Evolutionary conservation across 2,329 filamentous ascomycete species (phyloP).

Genomic region (Fusarium sp.): DNA sequence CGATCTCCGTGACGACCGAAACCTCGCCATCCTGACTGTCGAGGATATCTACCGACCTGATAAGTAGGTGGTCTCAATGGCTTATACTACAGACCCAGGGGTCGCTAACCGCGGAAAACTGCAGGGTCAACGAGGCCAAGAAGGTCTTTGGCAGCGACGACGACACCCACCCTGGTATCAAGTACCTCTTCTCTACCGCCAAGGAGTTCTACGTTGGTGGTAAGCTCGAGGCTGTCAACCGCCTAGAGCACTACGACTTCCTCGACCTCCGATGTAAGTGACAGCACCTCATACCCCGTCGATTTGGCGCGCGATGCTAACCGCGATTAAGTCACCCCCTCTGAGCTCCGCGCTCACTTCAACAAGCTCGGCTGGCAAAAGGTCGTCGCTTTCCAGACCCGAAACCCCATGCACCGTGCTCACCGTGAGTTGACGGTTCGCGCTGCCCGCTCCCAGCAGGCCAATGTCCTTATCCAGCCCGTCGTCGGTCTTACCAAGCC

Average conservation of each 20-base stretch:
- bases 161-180: slow-evolving; percentile 91
- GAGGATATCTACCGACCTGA: slow-evolving; percentile 96
- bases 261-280: slow-evolving; percentile 90
- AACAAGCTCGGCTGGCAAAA: slow-evolving; percentile 99
- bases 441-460: slow-evolving; percentile 94
- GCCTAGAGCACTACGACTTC: slow-evolving; percentile 98
- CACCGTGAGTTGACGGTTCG: slow-evolving; percentile 98
- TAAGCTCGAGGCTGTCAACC: slow-evolving; percentile 95
- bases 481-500: slow-evolving; percentile 99
- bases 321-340: slow-evolving; percentile 79
- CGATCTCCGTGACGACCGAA: slow-evolving; percentile 96
- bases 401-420: slow-evolving; percentile 99
- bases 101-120: slow-evolving; percentile 38
- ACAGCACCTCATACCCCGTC: background rate
- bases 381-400: slow-evolving; percentile 98
- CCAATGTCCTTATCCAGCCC: slow-evolving; percentile 98
- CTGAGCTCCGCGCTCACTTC: slow-evolving; percentile 95
- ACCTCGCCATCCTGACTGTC: slow-evolving; percentile 94
- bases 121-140: slow-evolving; percentile 88
- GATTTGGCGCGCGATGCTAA: slow-evolving; percentile 24
- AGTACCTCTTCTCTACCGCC: slow-evolving; percentile 86
- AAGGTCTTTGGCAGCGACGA: slow-evolving; percentile 95
- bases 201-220: slow-evolving; percentile 95
- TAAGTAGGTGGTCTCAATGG: slow-evolving; percentile 76
- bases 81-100: background rate